phyloP scores from a whole-genome alignment of 345 rosid species.

The Eutrema heterophyllum region DNA sequence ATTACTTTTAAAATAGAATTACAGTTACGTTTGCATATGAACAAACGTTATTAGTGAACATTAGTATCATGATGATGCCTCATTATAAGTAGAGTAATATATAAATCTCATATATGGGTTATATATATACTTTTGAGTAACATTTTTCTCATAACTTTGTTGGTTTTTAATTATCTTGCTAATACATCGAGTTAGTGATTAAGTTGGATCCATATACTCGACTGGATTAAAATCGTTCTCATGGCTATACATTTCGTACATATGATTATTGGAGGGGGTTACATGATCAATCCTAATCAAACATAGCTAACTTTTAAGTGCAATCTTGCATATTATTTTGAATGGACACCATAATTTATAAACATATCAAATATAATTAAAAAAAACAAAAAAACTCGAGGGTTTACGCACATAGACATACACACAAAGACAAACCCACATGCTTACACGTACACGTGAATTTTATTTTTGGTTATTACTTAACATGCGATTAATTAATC shows the following conservation, averaged over 20 bases:
- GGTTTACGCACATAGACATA: neutral
- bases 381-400: neutral
- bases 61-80: too few species aligned
- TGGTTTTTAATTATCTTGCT: too few species aligned
- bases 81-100: too few species aligned
- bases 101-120: too few species aligned
- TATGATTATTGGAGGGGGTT: neutral
- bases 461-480: neutral
- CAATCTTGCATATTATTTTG: neutral
- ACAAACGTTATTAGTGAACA: too few species aligned
- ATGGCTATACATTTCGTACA: neutral
- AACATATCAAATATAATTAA: neutral
- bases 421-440: slow-evolving; percentile 9
- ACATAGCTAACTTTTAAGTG: neutral
- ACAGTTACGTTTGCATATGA: too few species aligned
- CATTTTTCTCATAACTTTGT: too few species aligned
- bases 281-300: neutral
- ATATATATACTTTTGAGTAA: too few species aligned
- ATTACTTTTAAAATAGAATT: too few species aligned
- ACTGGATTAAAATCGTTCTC: neutral
- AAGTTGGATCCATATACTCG: too few species aligned
- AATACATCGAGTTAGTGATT: too few species aligned
- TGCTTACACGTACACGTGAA: slow-evolving; percentile 1
- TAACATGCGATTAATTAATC: neutral
- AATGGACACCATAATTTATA: neutral